Evolutionary conservation across 768 basidiomycete genomes (phyloP).

Genomic region (Psilocybe tampanensis): DNA sequence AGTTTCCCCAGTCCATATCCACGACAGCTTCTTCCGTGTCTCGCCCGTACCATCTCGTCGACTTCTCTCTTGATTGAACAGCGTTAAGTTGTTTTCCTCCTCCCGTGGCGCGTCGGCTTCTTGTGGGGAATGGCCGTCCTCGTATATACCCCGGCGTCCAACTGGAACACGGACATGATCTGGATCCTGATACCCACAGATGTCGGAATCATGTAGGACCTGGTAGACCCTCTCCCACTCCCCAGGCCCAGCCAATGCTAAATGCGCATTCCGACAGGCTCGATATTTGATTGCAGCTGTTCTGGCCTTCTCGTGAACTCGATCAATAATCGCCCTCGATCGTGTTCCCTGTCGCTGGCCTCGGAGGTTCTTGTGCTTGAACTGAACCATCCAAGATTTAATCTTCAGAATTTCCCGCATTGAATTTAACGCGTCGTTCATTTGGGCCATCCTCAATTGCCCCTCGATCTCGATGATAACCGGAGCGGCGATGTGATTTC

Average conservation of each 20-base stretch:
- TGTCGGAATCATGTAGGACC: constrained; percentile 14
- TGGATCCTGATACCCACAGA: constrained; percentile 15
- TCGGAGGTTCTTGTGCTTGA: constrained; percentile 24
- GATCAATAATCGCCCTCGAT: constrained; percentile 21
- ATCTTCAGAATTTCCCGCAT: constrained; percentile 20
- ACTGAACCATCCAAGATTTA: constrained; percentile 21
- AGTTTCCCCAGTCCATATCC: constrained; percentile 8
- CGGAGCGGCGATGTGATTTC: not conserved
- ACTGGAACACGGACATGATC: not conserved
- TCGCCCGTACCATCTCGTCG: not conserved
- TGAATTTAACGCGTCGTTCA: constrained; percentile 15
- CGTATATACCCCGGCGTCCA: not conserved
- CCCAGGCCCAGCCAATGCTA: constrained; percentile 11
- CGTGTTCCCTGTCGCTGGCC: constrained; percentile 24
- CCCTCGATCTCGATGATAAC: constrained; percentile 21
- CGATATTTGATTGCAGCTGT: constrained; percentile 16
- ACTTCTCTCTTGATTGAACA: not conserved
- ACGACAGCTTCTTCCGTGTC: not conserved
- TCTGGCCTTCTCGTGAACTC: constrained; percentile 13
- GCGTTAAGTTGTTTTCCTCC: not conserved
- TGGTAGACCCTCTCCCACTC: constrained; percentile 14
- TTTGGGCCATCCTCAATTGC: constrained; percentile 21
- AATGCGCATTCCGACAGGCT: constrained; percentile 10
- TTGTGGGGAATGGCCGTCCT: not conserved
- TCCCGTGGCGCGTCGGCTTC: not conserved